Conservation (phyloP, 129 eudicot genomes). For the Heracleum sosnowskyi region DNA sequence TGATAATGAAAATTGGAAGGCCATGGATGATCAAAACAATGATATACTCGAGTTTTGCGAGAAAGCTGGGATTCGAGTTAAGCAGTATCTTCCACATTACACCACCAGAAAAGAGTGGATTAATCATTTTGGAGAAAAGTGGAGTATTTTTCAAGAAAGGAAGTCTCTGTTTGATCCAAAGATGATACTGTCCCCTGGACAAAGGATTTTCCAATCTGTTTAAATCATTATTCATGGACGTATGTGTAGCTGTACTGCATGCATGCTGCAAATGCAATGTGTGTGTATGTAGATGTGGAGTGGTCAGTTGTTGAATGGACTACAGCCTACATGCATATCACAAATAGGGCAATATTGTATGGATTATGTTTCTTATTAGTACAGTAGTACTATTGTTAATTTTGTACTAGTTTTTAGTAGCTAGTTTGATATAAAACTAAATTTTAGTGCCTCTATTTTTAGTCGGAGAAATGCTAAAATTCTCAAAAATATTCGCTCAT, state of each 20-base stretch:
- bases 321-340: not conserved
- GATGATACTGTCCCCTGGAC: conserved; percentile 80
- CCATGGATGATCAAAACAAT: conserved; percentile 47
- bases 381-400: not conserved
- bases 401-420: not conserved
- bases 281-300: not conserved
- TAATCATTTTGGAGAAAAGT: conserved; percentile 75
- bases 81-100: conserved; percentile 84
- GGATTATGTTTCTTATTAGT: not conserved
- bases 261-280: too few relatives aligned
- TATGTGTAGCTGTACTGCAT: not conserved
- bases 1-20: conserved; percentile 21
- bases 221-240: not conserved
- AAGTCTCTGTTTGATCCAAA: conserved; percentile 71
- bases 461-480: too few relatives aligned
- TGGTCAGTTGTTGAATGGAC: too few relatives aligned
- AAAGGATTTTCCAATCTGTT: conserved; percentile 44
- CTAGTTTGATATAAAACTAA: not conserved
- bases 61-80: conserved; percentile 38
- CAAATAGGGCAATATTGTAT: too few relatives aligned
- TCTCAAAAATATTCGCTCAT: too few relatives aligned
- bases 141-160: conserved; percentile 46
- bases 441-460: not conserved
- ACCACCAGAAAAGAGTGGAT: conserved; percentile 63
- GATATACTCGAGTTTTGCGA: conserved; percentile 45